Conservation (phyloP, 1,139 yeast species). For the Scheffersomyces titani region DNA sequence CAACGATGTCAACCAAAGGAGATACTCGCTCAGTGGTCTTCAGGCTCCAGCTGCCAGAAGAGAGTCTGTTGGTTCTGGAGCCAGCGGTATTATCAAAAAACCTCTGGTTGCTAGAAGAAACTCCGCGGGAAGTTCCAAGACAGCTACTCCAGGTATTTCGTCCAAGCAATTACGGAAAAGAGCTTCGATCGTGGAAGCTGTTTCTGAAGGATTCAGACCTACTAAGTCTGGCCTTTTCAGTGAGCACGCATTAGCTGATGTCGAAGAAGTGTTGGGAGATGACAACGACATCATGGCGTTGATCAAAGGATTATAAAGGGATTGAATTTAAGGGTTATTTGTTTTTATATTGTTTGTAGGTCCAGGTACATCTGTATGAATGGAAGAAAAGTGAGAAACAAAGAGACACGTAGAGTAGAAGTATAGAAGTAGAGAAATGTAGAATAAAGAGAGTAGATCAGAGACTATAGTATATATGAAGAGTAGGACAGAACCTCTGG, state of each 20-base stretch:
- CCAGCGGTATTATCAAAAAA: slow-evolving; percentile 3
- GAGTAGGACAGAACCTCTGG: no score
- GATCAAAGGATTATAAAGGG: slow-evolving; percentile 37
- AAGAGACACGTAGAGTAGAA: neutral
- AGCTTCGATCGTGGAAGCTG: slow-evolving; percentile 70
- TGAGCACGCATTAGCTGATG: slow-evolving; percentile 69
- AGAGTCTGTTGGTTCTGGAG: slow-evolving; percentile 8
- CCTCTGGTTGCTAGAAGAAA: slow-evolving; percentile 9
- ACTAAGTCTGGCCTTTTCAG: slow-evolving; percentile 76
- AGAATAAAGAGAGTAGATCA: neutral
- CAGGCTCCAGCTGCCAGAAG: slow-evolving; percentile 8
- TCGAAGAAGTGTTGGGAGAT: slow-evolving; percentile 60
- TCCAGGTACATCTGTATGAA: neutral
- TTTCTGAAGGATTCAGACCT: slow-evolving; percentile 70
- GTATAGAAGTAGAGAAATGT: neutral
- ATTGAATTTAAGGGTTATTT: neutral
- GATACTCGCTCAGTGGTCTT: slow-evolving; percentile 15
- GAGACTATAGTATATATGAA: no score
- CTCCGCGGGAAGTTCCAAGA: slow-evolving; percentile 8
- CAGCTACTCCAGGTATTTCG: slow-evolving; percentile 15
- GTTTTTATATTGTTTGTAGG: neutral
- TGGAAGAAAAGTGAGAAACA: neutral
- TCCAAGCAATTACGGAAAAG: slow-evolving; percentile 46
- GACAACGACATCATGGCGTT: slow-evolving; percentile 49
- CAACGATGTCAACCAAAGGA: slow-evolving; percentile 17